Base-by-base conservation (phyloP, 306 rosid species). In the Acacia confusa region DNA sequence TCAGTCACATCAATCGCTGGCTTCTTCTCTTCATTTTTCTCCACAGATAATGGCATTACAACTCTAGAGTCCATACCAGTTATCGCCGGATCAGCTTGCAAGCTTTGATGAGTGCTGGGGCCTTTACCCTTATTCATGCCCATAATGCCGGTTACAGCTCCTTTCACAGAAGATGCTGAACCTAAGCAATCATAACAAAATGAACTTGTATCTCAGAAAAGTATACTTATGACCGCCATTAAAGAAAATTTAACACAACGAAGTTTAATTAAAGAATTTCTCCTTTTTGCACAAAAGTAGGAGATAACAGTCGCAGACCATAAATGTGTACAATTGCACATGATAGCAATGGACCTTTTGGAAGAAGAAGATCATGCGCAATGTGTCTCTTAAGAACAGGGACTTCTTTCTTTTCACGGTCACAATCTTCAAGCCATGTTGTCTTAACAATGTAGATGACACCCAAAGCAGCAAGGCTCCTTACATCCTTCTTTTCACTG, bases 351-450 rank as follows among this genome's bases (percentile, higher is more conserved):
- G 83, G 84, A 95, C 97, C 99, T 93, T 93, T 92, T 9, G 97
- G 95, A 58, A 77, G 81, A 85, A 95, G 87, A 55, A 88, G 82
- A 87, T 95, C 97, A 78, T 32, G 65, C n/a, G 97, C 97, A 79
- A 86, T 79, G 82, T 95, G 97, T 79, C 88, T 89, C 79, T 73
- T 83, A 63, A 83, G 88, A 85, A 93, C 91, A 70, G 90, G 89
- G 74, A 91, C 85, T 88, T 91, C 91, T 85, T 90, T 93, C 90
- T 88, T 95, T 78, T 79, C 78, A 74, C 76, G 87, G 78, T 91
- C 91, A 83, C 99, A 95, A 77, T 95, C 97, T 85, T 93, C 96
- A 81, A 95, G 97, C 99, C 99, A 95, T 61, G 85, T 47, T 47
- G 91, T 78, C 85, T 83, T 92, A 71, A 95, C 99, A 78, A 91